Base-by-base conservation (phyloP, 2,329 filamentous ascomycete genomes). In the Apiospora aurea region DNA sequence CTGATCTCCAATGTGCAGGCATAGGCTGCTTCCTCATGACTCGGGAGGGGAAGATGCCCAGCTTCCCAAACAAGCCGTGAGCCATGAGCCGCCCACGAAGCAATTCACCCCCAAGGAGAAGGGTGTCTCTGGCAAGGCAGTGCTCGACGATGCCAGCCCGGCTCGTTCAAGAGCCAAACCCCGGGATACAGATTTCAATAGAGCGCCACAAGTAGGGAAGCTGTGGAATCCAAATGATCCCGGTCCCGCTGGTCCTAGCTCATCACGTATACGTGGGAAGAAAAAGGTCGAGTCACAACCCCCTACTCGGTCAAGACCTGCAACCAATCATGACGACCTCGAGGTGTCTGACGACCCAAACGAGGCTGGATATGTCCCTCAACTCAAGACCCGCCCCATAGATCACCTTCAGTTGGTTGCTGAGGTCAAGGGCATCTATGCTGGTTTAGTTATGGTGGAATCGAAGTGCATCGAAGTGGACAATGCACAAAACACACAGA, bases 391-490 rank as follows among this genome's bases (percentile, higher is more conserved):
- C 5, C 83, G 91, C 0, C 88, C 90, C 0, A 95, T 96, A 10
- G 92, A 91, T 0, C 91, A 94, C 73, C 92, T 95, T 0, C 93
- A 97, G 75, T 85, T 97, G 0, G 89, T 94, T 0, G 90, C 91
- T 0, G 94, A 97, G 77, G 93, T 97, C 0, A 94, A 94, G 72
- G 91, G 91, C 0, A 96, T 96, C 4, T 97, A 97, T 77, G 91
- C 92, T 0, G 94, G 93, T 0, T 82, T 98, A 0, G 91, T 94
- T 0, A 94, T 96, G 90, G 93, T 97, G 0, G 96, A 98, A 79
- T 90, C 89, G 34, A 94, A 96, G 76, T 96, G 94, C 76, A 95
- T 97, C 0, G 92, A 97, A 70, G 92, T 97, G 0, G 93, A 96
- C 75, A 90, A 89, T 11, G 86, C 89, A 0, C 88, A 90, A 64